Base-by-base conservation (phyloP, 2,329 filamentous ascomycete species). In the Exophiala sp. region DNA sequence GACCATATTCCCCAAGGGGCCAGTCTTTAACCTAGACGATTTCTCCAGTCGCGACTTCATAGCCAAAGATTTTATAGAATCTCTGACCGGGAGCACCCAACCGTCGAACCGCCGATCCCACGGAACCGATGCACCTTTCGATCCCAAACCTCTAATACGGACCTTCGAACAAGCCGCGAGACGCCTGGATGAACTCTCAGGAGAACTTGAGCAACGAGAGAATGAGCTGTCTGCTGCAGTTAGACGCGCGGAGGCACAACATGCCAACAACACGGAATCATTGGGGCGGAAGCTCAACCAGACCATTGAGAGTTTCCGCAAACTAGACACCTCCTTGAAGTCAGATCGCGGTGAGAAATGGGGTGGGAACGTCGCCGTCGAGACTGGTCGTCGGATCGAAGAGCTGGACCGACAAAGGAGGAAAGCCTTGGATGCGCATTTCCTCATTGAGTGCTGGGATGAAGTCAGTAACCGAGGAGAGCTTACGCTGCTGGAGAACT, bases 11-110 rank as follows among this genome's bases (percentile, higher is more conserved):
- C 84, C 85, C 50, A 82, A 81, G 67, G 86, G 84, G 32, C 87
- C 88, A 53, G 85, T 78, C 67, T 96, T 96, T 72, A 88, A 82
- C 8, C 77, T 97, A 54, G 88, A 95, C 38, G 89, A 90, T 71
- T 88, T 90, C 69, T 87, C 87, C 50, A 86, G 77, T 66, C 86
- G 86, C 63, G 93, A 97, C 71, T 98, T 97, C 65, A 96, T 97
- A 57, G 91, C 97, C 59, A 89, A 95, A 64, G 93, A 98, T 72
- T 98, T 98, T 66, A 84, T 98, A 62, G 94, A 98, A 67, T 81
- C 84, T 44, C 82, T 98, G 50, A 93, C 91, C 43, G 90, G 97
- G 57, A 86, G 77, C 60, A 86, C 88, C 18, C 79, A 88, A 29
- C 83, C 87, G n/a, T 75, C 78, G 18, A 86, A 83, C 63, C 86